These are phyloP conservation scores for Talaromyces sp. DNA, from an alignment of 2,329 filamentous ascomycete genomes.

Conservation along the genomic window DNA sequence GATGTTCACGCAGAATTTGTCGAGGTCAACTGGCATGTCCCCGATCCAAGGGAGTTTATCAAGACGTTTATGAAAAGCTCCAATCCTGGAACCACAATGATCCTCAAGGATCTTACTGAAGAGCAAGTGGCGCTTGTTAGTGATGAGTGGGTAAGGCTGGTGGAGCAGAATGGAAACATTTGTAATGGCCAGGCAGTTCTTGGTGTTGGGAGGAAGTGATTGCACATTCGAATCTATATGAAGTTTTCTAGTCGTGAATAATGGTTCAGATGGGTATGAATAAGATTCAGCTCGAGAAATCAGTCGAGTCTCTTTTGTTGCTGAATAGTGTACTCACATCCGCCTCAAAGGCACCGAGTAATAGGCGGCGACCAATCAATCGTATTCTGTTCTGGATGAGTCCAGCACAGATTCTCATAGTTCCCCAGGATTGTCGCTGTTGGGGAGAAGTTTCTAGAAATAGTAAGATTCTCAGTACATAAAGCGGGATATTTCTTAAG, in stretches of 20 bases:
- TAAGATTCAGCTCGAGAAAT: too few relatives aligned
- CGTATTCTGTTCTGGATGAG: background rate
- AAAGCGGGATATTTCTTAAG: background rate
- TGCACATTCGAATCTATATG: background rate
- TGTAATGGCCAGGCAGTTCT: slow-evolving; percentile 17
- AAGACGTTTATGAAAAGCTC: background rate
- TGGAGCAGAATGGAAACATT: slow-evolving; percentile 9
- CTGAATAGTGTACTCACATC: background rate
- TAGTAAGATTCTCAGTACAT: too few relatives aligned
- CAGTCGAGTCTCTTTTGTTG: too few relatives aligned
- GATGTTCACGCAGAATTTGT: slow-evolving; percentile 11
- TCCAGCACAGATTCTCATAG: too few relatives aligned
- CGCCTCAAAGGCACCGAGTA: background rate
- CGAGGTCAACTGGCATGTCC: slow-evolving; percentile 12
- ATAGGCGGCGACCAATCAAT: background rate
- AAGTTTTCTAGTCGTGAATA: too few relatives aligned
- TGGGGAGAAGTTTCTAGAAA: too few relatives aligned
- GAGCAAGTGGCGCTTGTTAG: slow-evolving; percentile 9
- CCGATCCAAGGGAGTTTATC: slow-evolving; percentile 2
- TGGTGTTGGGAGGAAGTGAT: slow-evolving; percentile 12
- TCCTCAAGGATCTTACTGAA: background rate
- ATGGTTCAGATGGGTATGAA: too few relatives aligned
- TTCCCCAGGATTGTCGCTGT: too few relatives aligned
- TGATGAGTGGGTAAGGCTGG: slow-evolving; percentile 16
- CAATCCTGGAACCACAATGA: background rate